A percentile compares a stretch with the other conserved stretches of the same genome.
Evolutionary conservation across 371 early-diverging fungal species (phyloP).

Genomic region (Umbelopsis sp.): DNA sequence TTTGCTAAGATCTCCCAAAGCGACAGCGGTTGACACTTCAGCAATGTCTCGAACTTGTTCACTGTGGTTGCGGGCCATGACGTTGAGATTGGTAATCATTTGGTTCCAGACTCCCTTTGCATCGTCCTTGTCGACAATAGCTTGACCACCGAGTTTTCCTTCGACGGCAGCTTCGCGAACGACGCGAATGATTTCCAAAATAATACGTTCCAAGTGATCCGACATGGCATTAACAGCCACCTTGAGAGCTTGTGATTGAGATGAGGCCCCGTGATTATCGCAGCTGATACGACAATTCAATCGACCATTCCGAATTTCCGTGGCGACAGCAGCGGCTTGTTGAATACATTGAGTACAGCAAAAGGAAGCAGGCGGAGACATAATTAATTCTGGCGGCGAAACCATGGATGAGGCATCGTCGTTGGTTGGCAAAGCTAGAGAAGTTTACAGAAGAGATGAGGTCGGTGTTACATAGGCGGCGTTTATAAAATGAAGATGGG

Average conservation of each 20-base stretch:
- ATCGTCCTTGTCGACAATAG: conserved; percentile 33
- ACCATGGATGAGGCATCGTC: not conserved
- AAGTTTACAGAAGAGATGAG: not conserved
- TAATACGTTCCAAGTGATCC: conserved; percentile 55
- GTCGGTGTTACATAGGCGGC: not conserved
- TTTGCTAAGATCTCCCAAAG: conserved; percentile 31
- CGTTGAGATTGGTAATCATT: conserved; percentile 45
- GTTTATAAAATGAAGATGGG: too few relatives aligned
- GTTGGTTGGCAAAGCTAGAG: not conserved
- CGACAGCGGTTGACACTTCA: conserved; percentile 33
- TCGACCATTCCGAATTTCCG: conserved; percentile 9
- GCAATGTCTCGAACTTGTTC: conserved; percentile 38
- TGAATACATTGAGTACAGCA: conserved; percentile 9
- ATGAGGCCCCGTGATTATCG: not conserved
- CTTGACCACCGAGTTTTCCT: conserved; percentile 53
- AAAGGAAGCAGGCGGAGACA: conserved; percentile 10
- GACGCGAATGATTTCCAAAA: conserved; percentile 56
- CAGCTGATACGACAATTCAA: conserved; percentile 12
- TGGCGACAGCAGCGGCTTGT: conserved; percentile 6
- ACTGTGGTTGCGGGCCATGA: conserved; percentile 38
- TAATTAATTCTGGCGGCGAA: conserved; percentile 4
- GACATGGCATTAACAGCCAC: conserved; percentile 71
- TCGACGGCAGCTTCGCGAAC: conserved; percentile 44
- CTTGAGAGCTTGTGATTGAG: conserved; percentile 35
- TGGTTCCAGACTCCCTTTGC: conserved; percentile 50